A percentile compares a stretch with the other conserved stretches of the same genome.
Evolutionary conservation across 371 early-diverging fungal genomes (phyloP).

Genomic region (Actinomortierella ambigua): DNA sequence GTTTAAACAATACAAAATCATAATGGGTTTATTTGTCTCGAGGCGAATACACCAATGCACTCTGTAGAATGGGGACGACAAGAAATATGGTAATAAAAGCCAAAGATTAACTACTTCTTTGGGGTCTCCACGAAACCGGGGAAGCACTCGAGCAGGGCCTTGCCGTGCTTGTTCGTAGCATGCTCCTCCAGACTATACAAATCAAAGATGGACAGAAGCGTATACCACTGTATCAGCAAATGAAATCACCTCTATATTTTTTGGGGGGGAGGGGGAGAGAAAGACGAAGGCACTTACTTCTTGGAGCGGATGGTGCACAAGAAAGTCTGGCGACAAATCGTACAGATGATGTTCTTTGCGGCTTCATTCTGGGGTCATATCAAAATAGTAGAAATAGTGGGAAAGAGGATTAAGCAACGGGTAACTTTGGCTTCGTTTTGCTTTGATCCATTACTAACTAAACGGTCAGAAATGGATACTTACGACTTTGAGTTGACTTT

Average conservation of each 20-base stretch:
- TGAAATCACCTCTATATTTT: not conserved
- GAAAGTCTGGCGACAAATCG: constrained; percentile 82
- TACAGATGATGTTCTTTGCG: constrained; percentile 82
- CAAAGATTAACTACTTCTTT: constrained; percentile 35
- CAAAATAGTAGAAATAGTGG: no score
- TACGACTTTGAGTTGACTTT: constrained; percentile 82
- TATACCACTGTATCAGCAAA: not conserved
- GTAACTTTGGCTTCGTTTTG: no score
- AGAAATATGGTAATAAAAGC: no score
- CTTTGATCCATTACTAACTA: no score
- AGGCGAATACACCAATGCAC: no score
- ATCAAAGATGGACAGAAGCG: not conserved
- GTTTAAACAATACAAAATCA: no score
- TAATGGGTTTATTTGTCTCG: no score
- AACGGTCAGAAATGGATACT: constrained; percentile 13
- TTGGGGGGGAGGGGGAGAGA: not conserved
- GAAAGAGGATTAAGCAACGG: no score
- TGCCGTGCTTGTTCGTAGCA: constrained; percentile 82
- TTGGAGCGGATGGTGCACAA: constrained; percentile 80
- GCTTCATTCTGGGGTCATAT: constrained; percentile 65
- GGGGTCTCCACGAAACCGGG: constrained; percentile 60
- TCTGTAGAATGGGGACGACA: no score
- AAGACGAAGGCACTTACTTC: constrained; percentile 52
- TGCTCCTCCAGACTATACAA: constrained; percentile 66
- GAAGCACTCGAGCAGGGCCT: constrained; percentile 81